Evolutionary conservation across 345 rosid species (phyloP).

Genomic region (Brassica nigra): DNA sequence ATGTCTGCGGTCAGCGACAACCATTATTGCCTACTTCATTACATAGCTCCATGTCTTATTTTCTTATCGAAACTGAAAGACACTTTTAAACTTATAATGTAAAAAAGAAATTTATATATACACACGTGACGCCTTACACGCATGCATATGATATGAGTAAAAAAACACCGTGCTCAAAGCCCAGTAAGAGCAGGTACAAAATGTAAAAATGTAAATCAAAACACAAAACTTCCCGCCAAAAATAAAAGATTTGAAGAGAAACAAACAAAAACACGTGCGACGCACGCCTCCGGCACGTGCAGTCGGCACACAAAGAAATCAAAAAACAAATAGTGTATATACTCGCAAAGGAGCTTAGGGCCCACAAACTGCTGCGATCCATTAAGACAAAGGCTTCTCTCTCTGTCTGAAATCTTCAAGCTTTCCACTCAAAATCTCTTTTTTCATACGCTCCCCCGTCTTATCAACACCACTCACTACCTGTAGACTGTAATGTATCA

Average conservation of each 20-base stretch:
- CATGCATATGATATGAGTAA: constrained; percentile 18
- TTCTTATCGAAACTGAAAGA: neutral
- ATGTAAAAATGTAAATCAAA: constrained; percentile 3
- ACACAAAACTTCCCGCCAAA: constrained; percentile 41
- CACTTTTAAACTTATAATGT: neutral
- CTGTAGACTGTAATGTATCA: constrained; percentile 9
- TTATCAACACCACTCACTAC: constrained; percentile 24
- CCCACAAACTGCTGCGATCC: constrained; percentile 37
- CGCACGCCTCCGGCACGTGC: constrained; percentile 43
- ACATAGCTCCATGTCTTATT: neutral
- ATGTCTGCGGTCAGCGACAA: neutral
- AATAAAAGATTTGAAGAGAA: constrained; percentile 38
- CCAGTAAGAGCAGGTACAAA: constrained; percentile 29
- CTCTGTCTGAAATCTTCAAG: neutral
- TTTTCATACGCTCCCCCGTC: constrained; percentile 29
- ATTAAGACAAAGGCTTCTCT: constrained; percentile 29
- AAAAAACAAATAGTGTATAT: neutral
- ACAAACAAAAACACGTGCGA: constrained; percentile 35
- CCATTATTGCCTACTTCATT: constrained; percentile 7
- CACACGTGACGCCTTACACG: constrained; percentile 39
- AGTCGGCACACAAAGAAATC: constrained; percentile 25
- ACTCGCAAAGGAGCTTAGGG: neutral
- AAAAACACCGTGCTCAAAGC: constrained; percentile 22
- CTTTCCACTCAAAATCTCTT: constrained; percentile 22
- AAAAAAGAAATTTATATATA: neutral